A percentile compares a stretch with the other conserved stretches of the same genome.
Evolutionary conservation across 208 protist genomes (phyloP).

Genomic region (Wallacemonas sp.): DNA sequence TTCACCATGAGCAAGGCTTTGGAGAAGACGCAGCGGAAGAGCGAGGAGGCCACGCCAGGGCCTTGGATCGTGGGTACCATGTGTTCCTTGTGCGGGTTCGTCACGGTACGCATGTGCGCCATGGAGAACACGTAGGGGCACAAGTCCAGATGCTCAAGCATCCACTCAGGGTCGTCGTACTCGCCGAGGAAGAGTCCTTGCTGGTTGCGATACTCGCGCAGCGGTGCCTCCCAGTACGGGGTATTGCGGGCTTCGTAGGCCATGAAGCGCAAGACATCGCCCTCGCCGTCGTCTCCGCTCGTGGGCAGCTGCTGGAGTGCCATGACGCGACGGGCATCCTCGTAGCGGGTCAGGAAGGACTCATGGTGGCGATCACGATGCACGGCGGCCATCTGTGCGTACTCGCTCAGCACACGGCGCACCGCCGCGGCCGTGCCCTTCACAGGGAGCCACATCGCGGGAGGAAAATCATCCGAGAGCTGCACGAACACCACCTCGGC

Average conservation of each 20-base stretch:
- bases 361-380: slow-evolving; percentile 83
- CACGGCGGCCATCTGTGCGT: slow-evolving; percentile 65
- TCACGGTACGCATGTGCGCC: slow-evolving; percentile 74
- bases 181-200: slow-evolving; percentile 90
- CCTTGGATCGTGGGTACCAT: slow-evolving; percentile 78
- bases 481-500: slow-evolving; percentile 80
- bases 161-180: slow-evolving; percentile 82
- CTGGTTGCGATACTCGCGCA: slow-evolving; percentile 78
- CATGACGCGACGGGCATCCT: slow-evolving; percentile 55
- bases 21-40: slow-evolving; percentile 87
- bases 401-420: slow-evolving; percentile 81
- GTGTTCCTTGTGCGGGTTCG: slow-evolving; percentile 71
- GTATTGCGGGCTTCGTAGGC: slow-evolving; percentile 77
- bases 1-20: slow-evolving; percentile 84
- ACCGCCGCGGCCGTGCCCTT: slow-evolving; percentile 74
- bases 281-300: slow-evolving; percentile 24
- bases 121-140: slow-evolving; percentile 87
- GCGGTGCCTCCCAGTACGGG: slow-evolving; percentile 67
- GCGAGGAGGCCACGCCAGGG: slow-evolving; percentile 77
- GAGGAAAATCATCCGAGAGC: slow-evolving; percentile 82
- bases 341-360: slow-evolving; percentile 57
- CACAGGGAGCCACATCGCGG: slow-evolving; percentile 90
- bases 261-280: slow-evolving; percentile 82
- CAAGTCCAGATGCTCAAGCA: slow-evolving; percentile 87
- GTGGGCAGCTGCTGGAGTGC: slow-evolving; percentile 62